Base-by-base conservation (phyloP, 2,329 filamentous ascomycete species). In the Ceratocystis harringtonii region DNA sequence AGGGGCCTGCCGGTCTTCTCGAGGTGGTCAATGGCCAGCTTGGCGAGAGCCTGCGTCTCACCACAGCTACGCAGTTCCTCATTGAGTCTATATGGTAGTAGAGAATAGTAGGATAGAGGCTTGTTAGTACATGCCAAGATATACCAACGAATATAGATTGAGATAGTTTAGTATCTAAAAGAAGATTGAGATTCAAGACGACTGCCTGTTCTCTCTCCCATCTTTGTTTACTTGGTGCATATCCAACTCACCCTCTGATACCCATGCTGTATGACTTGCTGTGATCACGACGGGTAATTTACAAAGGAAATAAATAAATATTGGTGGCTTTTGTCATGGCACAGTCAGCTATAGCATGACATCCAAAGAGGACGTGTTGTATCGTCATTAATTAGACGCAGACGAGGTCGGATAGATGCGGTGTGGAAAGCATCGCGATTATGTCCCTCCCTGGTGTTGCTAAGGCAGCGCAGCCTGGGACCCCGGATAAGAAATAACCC, bases 31-130 rank as follows among this genome's bases (percentile, higher is more conserved):
- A 91, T 80, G 36, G 92, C 88, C 62, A 97, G 81, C 72, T 90
- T 95, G 43, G 89, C 84, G 8, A 99, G 80, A 19, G 94, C 87
- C 65, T 95, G 80, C 67, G 92, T 84, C 72, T 88, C 81, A 65
- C 91, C 90, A 7, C 85, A 78, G 50, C 92, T 92, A n/a, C 65
- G 62, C 70, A 99, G 89, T 74, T 96, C 90, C 72, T 88, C 87
- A 76, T 96, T 94, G 64, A 99, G 89, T 17, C 92, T 96, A 62
- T 43, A 41, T 15, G 4, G 12, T 41, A 41, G 36, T 5, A 41
- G 12, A 41, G 36, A 41, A 41, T 1, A 15, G 36, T 41, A 41
- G 36, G 36, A 41, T 3, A 41, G 36, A 15, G 36, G 10, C 10
- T 41, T 41, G 69, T 65, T 32, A 60, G 63, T 8, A 57, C 41